These are phyloP conservation scores for Penicillium brevicompactum DNA, from an alignment of 2,329 filamentous ascomycete species.

Conservation along the genomic window DNA sequence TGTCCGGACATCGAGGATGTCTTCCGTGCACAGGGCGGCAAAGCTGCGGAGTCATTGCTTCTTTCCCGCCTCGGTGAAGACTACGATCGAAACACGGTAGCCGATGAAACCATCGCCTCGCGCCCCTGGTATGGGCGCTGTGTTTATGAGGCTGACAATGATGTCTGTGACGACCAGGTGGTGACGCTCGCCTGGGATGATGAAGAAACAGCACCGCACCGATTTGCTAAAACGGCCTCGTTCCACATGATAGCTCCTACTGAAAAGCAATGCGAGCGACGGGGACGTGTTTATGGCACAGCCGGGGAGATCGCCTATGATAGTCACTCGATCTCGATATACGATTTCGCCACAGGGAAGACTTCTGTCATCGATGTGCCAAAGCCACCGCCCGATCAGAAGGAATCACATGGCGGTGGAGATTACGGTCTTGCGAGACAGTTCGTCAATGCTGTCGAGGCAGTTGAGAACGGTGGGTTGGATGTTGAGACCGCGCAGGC, in stretches of 20 bases:
- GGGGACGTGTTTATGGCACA: slow-evolving; percentile 83
- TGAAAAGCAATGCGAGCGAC: slow-evolving; percentile 80
- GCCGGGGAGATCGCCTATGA: slow-evolving; percentile 86
- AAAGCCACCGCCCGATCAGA: slow-evolving; percentile 59
- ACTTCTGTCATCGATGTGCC: slow-evolving; percentile 61
- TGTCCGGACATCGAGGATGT: slow-evolving; percentile 87
- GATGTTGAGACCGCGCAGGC: slow-evolving; percentile 71
- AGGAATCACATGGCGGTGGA: slow-evolving; percentile 68
- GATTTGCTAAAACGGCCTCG: slow-evolving; percentile 77
- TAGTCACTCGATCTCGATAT: slow-evolving; percentile 72
- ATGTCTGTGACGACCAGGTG: slow-evolving; percentile 89
- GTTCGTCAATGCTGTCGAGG: slow-evolving; percentile 80
- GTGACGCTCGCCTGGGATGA: slow-evolving; percentile 90
- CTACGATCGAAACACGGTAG: slow-evolving; percentile 55
- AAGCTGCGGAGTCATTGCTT: slow-evolving; percentile 56
- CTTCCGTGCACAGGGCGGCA: slow-evolving; percentile 47
- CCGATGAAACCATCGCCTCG: slow-evolving; percentile 55
- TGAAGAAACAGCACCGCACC: slow-evolving; percentile 47
- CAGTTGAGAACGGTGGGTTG: slow-evolving; percentile 72
- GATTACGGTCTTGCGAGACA: slow-evolving; percentile 78
- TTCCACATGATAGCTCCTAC: slow-evolving; percentile 96
- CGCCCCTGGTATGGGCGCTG: slow-evolving; percentile 85
- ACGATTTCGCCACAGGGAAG: slow-evolving; percentile 66
- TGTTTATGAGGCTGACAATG: slow-evolving; percentile 89
- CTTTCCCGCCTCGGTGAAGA: slow-evolving; percentile 55